Evolutionary conservation across 768 basidiomycete species (phyloP), one percentile per base, ranked within the genome.

Genomic region (Boletus bicolor): DNA sequence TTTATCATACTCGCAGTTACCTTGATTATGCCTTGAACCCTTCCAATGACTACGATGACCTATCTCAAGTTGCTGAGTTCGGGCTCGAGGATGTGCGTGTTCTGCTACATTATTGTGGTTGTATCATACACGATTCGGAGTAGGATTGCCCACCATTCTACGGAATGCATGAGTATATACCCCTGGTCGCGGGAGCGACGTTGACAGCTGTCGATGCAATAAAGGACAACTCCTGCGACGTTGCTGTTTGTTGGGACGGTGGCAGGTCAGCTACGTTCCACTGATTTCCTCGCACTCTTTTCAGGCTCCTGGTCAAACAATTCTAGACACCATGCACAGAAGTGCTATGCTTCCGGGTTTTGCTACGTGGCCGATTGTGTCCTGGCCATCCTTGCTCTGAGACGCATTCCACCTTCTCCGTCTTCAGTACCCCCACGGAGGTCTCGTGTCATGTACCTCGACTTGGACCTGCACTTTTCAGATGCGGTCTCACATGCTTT

Each of bases 351-450:
- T 0, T 84, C 89, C 4, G 95, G 95, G 0, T 98, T 91, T 72
- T 98, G 95, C 75, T 98, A 97, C 67, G 89, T 98, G 21, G 89
- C 92, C 2, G 95, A 98, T 67, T 85, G 88, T 52, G 81, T 93
- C 10, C 79, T 98, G 1, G 87, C 87, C 0, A 84, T 97, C 55
- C 79, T 95, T 54, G 75, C 80, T 5, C 78, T 97, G 42, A 84
- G 82, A 59, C 77, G 77, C 19, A 57, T 73, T 6, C 60, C 63
- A 1, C 59, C 67, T 49, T 51, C 36, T 34, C 52, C 63, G 47
- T 51, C 55, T 44, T 24, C 51, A 19, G 28, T 64, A n/a, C 42
- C 67, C 17, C 48, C 56, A 32, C 67, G 72, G 52, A 80, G 79
- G 57, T 77, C 82, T 0, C 82, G 89, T 3, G 79, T 94, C 11